Evolutionary conservation across 2,329 filamentous ascomycete genomes (phyloP).

Genomic region (Aaosphaeria arxii): DNA sequence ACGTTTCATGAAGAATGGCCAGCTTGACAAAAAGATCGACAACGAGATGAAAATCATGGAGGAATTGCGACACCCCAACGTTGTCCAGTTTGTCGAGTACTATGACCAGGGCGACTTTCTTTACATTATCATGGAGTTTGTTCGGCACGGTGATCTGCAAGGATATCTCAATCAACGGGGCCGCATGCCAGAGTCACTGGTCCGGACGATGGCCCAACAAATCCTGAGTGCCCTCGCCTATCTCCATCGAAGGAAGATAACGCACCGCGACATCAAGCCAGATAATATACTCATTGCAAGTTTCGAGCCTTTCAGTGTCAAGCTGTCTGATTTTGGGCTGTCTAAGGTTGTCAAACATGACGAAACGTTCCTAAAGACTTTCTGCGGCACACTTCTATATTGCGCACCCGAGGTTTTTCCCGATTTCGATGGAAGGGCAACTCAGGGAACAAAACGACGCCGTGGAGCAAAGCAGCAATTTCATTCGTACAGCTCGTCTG

Average conservation of each 20-base stretch:
- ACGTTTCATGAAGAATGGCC: slow-evolving; percentile 87
- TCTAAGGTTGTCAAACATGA: slow-evolving; percentile 91
- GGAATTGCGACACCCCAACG: slow-evolving; percentile 77
- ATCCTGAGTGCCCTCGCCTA: slow-evolving; percentile 81
- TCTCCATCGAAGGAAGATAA: slow-evolving; percentile 83
- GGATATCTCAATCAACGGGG: slow-evolving; percentile 63
- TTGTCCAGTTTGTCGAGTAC: slow-evolving; percentile 88
- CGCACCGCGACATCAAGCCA: slow-evolving; percentile 97
- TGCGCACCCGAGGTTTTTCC: slow-evolving; percentile 96
- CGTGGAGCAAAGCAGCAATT: slow-evolving; percentile 47
- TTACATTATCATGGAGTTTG: slow-evolving; percentile 97
- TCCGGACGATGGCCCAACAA: slow-evolving; percentile 70
- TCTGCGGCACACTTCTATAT: slow-evolving; percentile 93
- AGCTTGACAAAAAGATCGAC: slow-evolving; percentile 86
- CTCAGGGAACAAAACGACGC: slow-evolving; percentile 61
- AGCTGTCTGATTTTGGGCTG: slow-evolving; percentile 93
- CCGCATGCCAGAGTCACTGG: slow-evolving; percentile 63
- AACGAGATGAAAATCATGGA: slow-evolving; percentile 98
- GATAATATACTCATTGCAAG: slow-evolving; percentile 91
- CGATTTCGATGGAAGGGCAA: slow-evolving; percentile 66
- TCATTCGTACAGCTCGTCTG: slow-evolving; percentile 79
- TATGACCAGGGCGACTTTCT: slow-evolving; percentile 77
- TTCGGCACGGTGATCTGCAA: slow-evolving; percentile 79
- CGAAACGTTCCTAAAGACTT: slow-evolving; percentile 91
- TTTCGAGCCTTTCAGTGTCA: slow-evolving; percentile 72